phyloP scores from a whole-genome alignment of 1,284 basidiomycete genomes.

The Neonothopanus nambi region DNA sequence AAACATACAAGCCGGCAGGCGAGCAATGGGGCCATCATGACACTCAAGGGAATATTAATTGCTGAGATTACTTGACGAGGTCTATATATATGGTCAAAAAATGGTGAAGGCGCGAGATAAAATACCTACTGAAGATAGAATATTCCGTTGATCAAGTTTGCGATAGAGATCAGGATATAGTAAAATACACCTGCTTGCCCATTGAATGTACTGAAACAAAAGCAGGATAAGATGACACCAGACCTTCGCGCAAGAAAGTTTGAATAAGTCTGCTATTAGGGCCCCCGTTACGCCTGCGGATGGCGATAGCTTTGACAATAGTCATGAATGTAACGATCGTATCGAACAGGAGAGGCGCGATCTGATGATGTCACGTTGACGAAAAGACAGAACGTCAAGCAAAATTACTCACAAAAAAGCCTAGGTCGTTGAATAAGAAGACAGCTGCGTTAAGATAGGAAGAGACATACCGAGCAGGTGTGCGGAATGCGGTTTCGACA shows the following conservation, averaged over 20 bases:
- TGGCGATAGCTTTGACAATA: slow-evolving; percentile 69
- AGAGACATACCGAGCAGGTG: slow-evolving; percentile 64
- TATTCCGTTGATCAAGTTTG: slow-evolving; percentile 79
- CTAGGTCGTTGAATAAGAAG: slow-evolving; percentile 31
- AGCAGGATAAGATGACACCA: slow-evolving; percentile 12
- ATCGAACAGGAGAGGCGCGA: slow-evolving; percentile 77
- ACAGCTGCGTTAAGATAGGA: slow-evolving; percentile 8
- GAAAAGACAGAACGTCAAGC: background rate
- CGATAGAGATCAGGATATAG: slow-evolving; percentile 77
- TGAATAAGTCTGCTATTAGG: slow-evolving; percentile 76
- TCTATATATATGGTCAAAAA: slow-evolving; percentile 35
- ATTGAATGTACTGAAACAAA: background rate
- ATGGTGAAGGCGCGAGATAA: slow-evolving; percentile 9
- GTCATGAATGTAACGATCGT: slow-evolving; percentile 78
- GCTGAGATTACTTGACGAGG: slow-evolving; percentile 78
- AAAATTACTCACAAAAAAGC: slow-evolving; percentile 64
- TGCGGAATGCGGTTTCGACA: slow-evolving; percentile 74
- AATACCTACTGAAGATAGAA: slow-evolving; percentile 74
- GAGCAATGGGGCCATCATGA: slow-evolving; percentile 80
- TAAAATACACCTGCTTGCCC: slow-evolving; percentile 66
- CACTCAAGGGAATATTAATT: slow-evolving; percentile 81
- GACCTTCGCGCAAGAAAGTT: slow-evolving; percentile 79
- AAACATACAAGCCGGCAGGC: slow-evolving; percentile 69
- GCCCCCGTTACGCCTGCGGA: slow-evolving; percentile 71
- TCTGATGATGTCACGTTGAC: slow-evolving; percentile 37